Evolutionary conservation across 2,329 filamentous ascomycete species (phyloP).

Genomic region (Aspergillus persii): DNA sequence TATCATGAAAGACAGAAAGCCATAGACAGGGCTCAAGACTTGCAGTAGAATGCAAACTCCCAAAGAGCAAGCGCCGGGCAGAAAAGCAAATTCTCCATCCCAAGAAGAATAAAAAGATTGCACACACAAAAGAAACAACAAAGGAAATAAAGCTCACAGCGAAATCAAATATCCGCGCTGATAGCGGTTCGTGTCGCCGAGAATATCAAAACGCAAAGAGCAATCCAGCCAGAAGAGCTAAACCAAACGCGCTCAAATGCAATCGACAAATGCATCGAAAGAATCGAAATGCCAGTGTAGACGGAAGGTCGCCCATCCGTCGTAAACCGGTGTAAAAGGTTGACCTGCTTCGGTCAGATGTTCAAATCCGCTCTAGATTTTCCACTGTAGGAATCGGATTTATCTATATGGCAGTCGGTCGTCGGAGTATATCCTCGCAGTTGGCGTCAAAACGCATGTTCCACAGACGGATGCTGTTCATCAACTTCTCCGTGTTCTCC

Average conservation of each 20-base stretch:
- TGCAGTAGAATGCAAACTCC: conserved; percentile 24
- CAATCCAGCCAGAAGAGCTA: conserved; percentile 27
- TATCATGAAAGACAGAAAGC: conserved; percentile 34
- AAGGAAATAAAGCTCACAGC: conserved; percentile 12
- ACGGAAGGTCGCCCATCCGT: background rate
- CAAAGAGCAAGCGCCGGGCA: conserved; percentile 19
- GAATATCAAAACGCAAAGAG: conserved; percentile 23
- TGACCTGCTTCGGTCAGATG: background rate
- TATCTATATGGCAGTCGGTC: conserved; percentile 44
- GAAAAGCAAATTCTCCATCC: conserved; percentile 25
- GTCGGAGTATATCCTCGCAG: conserved; percentile 79
- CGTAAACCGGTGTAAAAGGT: background rate
- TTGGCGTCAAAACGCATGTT: conserved; percentile 93
- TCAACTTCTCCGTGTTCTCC: conserved; percentile 86
- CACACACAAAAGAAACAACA: conserved; percentile 15
- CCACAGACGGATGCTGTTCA: conserved; percentile 85
- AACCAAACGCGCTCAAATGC: conserved; percentile 38
- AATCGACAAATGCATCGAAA: conserved; percentile 5
- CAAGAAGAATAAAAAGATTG: conserved; percentile 8
- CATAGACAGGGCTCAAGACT: conserved; percentile 26
- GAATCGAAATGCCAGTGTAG: background rate
- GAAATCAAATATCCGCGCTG: conserved; percentile 9
- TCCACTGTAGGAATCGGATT: background rate
- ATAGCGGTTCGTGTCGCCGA: conserved; percentile 11
- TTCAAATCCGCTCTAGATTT: background rate